phyloP scores from a whole-genome alignment of 164 flowering plant genomes.

The Magnolia changhungtana region DNA sequence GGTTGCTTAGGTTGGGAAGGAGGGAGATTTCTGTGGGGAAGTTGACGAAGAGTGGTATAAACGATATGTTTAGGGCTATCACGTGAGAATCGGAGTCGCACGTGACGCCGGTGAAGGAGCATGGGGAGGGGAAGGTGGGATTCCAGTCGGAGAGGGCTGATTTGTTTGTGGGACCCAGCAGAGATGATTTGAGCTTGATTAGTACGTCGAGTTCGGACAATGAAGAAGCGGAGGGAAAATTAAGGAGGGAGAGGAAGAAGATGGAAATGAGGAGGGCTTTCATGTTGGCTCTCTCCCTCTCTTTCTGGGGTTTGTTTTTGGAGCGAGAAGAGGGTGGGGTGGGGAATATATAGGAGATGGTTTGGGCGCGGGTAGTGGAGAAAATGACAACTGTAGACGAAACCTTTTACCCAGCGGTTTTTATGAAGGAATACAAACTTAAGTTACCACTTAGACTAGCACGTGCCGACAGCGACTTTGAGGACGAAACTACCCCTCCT shows the following conservation, averaged over 20 bases:
- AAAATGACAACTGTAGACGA: too few relatives aligned
- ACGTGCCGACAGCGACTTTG: too few relatives aligned
- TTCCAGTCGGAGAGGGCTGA: conserved; percentile 63
- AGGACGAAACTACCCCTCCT: too few relatives aligned
- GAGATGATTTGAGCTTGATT: conserved; percentile 48
- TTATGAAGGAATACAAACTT: too few relatives aligned
- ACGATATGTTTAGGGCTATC: conserved; percentile 50
- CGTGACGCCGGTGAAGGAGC: conserved; percentile 65
- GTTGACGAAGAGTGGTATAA: conserved; percentile 39
- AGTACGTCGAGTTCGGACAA: conserved; percentile 44
- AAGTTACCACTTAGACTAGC: too few relatives aligned
- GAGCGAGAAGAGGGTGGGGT: too few relatives aligned
- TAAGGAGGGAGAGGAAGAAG: background rate
- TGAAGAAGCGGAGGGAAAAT: background rate
- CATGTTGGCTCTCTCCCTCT: background rate
- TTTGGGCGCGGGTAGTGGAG: too few relatives aligned
- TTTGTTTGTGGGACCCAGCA: conserved; percentile 35
- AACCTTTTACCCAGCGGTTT: too few relatives aligned
- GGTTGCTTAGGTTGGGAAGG: conserved; percentile 45
- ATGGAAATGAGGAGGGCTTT: background rate
- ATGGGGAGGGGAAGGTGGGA: conserved; percentile 35
- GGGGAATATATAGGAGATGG: too few relatives aligned
- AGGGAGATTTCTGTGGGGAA: conserved; percentile 64
- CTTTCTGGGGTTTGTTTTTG: too few relatives aligned
- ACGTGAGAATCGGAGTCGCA: conserved; percentile 58